Percentiles rank a stretch among this genome's conserved stretches.
These are phyloP conservation scores for Phytophthora brassicae DNA, from an alignment of 352 stramenopile genomes.

Conservation along the genomic window DNA sequence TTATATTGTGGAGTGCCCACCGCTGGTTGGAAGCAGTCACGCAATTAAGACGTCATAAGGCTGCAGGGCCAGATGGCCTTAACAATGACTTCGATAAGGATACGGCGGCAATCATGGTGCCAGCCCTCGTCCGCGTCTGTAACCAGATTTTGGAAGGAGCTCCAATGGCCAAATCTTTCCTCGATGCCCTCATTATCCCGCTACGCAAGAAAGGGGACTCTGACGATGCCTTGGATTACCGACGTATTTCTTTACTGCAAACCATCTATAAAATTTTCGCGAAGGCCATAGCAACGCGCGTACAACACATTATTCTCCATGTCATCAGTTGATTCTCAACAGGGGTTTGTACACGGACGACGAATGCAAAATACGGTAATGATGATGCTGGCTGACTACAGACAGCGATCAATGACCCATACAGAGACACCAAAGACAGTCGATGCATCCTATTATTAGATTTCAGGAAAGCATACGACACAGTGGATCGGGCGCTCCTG, in stretches of 20 bases:
- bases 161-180: not conserved
- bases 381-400: conserved; percentile 1
- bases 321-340: conserved; percentile 1
- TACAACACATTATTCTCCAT: not conserved
- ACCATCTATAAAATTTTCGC: conserved; percentile 11
- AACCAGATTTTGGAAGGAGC: not conserved
- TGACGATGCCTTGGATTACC: conserved; percentile 4
- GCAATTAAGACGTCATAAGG: not conserved
- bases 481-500: not conserved
- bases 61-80: not conserved
- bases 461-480: conserved; percentile 11
- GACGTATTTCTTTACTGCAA: conserved; percentile 12
- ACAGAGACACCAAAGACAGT: not conserved
- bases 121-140: not conserved
- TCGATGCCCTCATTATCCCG: not conserved
- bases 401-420: not conserved
- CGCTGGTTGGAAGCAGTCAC: too few species aligned
- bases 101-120: not conserved
- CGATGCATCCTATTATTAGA: conserved; percentile 5
- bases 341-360: conserved; percentile 4
- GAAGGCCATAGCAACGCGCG: not conserved
- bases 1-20: too few species aligned
- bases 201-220: conserved; percentile 9
- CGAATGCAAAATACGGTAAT: conserved; percentile 8
- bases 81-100: not conserved